Evolutionary conservation across 192 early-diverging fungal species (phyloP).

Genomic region (Coemansia sp.): DNA sequence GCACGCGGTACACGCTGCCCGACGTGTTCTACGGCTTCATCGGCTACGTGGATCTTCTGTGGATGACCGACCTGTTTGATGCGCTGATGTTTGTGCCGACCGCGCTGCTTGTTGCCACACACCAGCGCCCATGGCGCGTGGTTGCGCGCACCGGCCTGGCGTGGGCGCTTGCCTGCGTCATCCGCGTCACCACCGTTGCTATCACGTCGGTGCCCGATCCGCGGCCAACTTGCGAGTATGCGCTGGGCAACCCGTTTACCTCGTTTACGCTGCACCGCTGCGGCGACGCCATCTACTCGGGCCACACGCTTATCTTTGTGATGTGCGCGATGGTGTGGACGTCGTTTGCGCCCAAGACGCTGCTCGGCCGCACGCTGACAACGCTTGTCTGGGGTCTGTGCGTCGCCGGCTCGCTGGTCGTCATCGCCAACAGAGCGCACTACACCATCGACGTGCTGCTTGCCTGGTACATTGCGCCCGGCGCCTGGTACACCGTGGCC

Average conservation of each 20-base stretch:
- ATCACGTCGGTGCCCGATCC: conserved; percentile 69
- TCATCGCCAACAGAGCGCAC: conserved; percentile 66
- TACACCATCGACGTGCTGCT: conserved; percentile 66
- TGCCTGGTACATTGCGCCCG: conserved; percentile 59
- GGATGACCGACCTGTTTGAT: conserved; percentile 66
- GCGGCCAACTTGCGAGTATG: conserved; percentile 59
- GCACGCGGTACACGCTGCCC: conserved; percentile 39
- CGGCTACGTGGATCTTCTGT: conserved; percentile 55
- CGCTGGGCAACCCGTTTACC: conserved; percentile 58
- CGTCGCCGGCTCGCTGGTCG: conserved; percentile 60
- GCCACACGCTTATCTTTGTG: conserved; percentile 66
- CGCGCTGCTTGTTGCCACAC: conserved; percentile 52
- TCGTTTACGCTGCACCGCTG: conserved; percentile 62
- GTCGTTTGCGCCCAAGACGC: conserved; percentile 56
- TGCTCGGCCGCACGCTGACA: conserved; percentile 45
- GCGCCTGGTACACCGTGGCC: conserved; percentile 57
- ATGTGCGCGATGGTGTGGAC: conserved; percentile 63
- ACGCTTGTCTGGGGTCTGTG: conserved; percentile 53
- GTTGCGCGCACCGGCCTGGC: conserved; percentile 56
- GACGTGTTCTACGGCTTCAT: conserved; percentile 64
- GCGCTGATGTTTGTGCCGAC: conserved; percentile 59
- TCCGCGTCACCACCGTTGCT: conserved; percentile 65
- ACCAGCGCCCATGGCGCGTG: conserved; percentile 59
- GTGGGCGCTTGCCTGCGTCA: conserved; percentile 58
- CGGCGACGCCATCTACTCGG: conserved; percentile 68